A percentile compares a stretch with the other conserved stretches of the same genome.
Conservation (phyloP, 2,329 filamentous ascomycete species). For the Ophiostoma ips region DNA sequence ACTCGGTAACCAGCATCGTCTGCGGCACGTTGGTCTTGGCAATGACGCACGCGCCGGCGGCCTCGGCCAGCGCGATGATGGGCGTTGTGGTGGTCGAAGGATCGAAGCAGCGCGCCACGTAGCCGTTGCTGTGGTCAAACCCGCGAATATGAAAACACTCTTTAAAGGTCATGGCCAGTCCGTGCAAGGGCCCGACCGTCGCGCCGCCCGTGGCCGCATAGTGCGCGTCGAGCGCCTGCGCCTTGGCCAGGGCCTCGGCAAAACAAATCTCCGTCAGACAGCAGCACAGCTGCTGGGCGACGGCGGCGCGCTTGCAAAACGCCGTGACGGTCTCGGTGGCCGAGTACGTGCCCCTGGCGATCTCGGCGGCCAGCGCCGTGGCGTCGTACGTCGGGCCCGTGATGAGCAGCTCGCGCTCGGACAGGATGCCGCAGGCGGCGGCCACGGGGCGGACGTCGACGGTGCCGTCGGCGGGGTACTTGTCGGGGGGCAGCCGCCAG, state of each 20-base stretch:
- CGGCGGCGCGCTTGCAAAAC: conserved; percentile 11
- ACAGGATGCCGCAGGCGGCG: conserved; percentile 4
- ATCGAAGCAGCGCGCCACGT: conserved; percentile 13
- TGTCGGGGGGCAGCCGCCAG: conserved; percentile 8
- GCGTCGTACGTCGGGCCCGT: conserved; percentile 2
- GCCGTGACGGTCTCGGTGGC: conserved; percentile 9
- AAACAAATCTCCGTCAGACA: conserved; percentile 31
- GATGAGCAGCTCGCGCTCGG: conserved; percentile 3
- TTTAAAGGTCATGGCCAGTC: conserved; percentile 35
- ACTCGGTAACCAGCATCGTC: conserved; percentile 18
- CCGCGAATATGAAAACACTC: conserved; percentile 32
- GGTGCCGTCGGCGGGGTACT: conserved; percentile 6
- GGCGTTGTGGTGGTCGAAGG: conserved; percentile 13
- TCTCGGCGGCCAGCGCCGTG: not conserved
- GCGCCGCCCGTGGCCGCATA: conserved; percentile 17
- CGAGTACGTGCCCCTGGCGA: conserved; percentile 17
- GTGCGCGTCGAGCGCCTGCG: conserved; percentile 21
- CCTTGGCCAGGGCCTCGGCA: conserved; percentile 19
- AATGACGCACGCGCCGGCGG: conserved; percentile 31
- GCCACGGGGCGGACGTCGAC: conserved; percentile 7
- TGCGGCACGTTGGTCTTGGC: conserved; percentile 20
- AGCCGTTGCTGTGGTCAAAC: conserved; percentile 25
- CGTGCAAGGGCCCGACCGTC: conserved; percentile 24
- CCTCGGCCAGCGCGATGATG: conserved; percentile 17
- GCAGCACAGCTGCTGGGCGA: conserved; percentile 23